Conservation (phyloP, 805 yeast species). For the Scheffersomyces lignosus region DNA sequence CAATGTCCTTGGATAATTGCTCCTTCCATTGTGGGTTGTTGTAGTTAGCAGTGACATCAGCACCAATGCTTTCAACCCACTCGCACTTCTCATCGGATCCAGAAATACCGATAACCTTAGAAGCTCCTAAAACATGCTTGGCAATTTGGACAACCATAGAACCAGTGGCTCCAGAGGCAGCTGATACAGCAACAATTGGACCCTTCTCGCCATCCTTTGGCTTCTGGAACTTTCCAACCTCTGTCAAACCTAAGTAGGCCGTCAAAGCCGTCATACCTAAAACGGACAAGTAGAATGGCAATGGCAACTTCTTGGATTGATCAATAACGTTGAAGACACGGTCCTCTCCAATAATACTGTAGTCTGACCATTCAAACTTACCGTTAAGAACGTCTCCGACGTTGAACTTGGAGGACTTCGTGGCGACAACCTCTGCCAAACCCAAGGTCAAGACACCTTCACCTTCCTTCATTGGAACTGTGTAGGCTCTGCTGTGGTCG, state of each 20-base stretch:
- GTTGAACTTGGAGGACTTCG: slow-evolving; percentile 39
- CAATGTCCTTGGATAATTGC: slow-evolving; percentile 32
- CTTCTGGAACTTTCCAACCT: slow-evolving; percentile 45
- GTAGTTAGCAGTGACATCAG: slow-evolving; percentile 56
- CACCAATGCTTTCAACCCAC: slow-evolving; percentile 55
- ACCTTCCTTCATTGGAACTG: slow-evolving; percentile 40
- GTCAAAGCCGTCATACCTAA: slow-evolving; percentile 62
- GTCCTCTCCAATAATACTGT: slow-evolving; percentile 32
- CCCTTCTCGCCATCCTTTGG: slow-evolving; percentile 25
- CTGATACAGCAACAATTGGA: slow-evolving; percentile 55
- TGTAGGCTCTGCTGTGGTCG: slow-evolving; percentile 30
- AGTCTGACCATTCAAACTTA: slow-evolving; percentile 48
- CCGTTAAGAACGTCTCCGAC: slow-evolving; percentile 48
- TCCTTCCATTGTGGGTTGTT: slow-evolving; percentile 32
- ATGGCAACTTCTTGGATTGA: slow-evolving; percentile 25
- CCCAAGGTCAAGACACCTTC: slow-evolving; percentile 49
- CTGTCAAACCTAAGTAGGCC: slow-evolving; percentile 56
- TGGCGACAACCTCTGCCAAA: slow-evolving; percentile 49
- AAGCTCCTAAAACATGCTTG: slow-evolving; percentile 50
- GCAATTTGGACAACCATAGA: slow-evolving; percentile 58
- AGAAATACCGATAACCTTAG: slow-evolving; percentile 59
- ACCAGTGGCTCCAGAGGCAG: slow-evolving; percentile 80
- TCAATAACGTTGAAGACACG: slow-evolving; percentile 30
- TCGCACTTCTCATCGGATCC: slow-evolving; percentile 58
- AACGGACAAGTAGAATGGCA: slow-evolving; percentile 46